Base-by-base conservation (phyloP, 164 flowering plant genomes). In the Hamamelis virginiana region DNA sequence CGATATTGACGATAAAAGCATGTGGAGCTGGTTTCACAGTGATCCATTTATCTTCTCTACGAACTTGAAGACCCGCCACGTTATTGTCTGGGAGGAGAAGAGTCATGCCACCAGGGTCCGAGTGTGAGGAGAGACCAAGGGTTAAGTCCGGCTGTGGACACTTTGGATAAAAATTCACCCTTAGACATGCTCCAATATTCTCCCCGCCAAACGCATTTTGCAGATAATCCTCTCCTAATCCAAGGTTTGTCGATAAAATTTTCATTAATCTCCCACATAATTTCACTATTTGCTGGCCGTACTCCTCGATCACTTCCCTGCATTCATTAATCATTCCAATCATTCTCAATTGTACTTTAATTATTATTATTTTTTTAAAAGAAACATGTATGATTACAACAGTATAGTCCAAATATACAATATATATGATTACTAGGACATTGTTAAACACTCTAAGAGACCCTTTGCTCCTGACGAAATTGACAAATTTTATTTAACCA, bases 91-190 rank as follows among this genome's bases (percentile, higher is more conserved):
- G 90, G 0, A 90, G 78, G 14, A 94, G 81, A 33, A 91, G 23
- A 48, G 97, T 91, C 84, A 94, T 63, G 16, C 92, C 94, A 4
- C 98, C 98, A 8, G 98, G 98, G 48, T 94, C 98, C 43, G 96
- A 90, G 71, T 94, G 98, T 0, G 98, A 78, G 0, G 96, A 91
- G 4, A 91, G 77, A 0, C 98, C 98, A 1, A 94, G 83, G 0
- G 98, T 73, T 43, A 91, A 65, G 22, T 90, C 87, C 1, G 98
- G 98, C 59, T 87, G 89, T 1, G 98, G 97, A 68, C 98, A 94
- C 58, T 84, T 90, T 8, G 98, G 96, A 66, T 94, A 94, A 53
- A 77, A 91, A 65, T 89, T 91, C 38, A 85, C 88, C 67, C 98
- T 81, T 68, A 91, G 46, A 63, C 92, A 89, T 0, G 91, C 94